Percentiles rank a stretch among this genome's conserved stretches.
These are phyloP conservation scores for Candida orba DNA, from an alignment of 805 yeast species.

Conservation along the genomic window DNA sequence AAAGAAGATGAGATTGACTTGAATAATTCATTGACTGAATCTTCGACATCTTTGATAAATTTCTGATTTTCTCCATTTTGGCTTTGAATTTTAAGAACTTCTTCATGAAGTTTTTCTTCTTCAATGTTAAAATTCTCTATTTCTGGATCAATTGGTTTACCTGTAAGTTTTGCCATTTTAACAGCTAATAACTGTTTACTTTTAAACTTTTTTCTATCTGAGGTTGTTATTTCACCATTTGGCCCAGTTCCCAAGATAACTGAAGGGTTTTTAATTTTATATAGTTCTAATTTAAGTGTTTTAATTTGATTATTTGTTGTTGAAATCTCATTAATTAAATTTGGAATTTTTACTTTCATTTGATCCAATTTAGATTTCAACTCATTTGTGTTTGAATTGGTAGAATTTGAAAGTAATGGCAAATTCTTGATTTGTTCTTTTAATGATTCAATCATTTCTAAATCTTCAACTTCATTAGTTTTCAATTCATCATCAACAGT, in stretches of 20 bases:
- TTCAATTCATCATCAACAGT: constrained; percentile 34
- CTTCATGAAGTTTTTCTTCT: constrained; percentile 38
- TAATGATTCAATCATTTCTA: constrained; percentile 33
- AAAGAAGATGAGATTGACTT: constrained; percentile 28
- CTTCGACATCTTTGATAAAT: constrained; percentile 62
- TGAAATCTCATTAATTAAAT: constrained; percentile 52
- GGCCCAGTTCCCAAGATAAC: constrained; percentile 77
- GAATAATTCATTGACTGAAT: constrained; percentile 60
- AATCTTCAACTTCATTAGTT: constrained; percentile 39
- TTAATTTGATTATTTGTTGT: constrained; percentile 61
- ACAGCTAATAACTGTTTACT: constrained; percentile 71
- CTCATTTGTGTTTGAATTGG: constrained; percentile 24
- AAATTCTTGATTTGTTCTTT: constrained; percentile 38
- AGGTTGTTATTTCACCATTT: constrained; percentile 76
- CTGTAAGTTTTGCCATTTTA: constrained; percentile 90
- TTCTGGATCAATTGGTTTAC: constrained; percentile 44
- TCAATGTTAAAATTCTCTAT: constrained; percentile 30
- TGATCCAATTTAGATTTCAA: constrained; percentile 24
- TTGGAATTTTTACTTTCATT: constrained; percentile 44
- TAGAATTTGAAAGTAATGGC: constrained; percentile 38
- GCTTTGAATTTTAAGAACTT: constrained; percentile 39
- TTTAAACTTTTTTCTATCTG: constrained; percentile 71
- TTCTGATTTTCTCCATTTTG: constrained; percentile 51
- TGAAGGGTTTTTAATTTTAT: constrained; percentile 60
- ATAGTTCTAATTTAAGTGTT: constrained; percentile 54